Evolutionary conservation across 805 yeast species (phyloP).

Genomic region (Schizosaccharomyces lindneri): DNA sequence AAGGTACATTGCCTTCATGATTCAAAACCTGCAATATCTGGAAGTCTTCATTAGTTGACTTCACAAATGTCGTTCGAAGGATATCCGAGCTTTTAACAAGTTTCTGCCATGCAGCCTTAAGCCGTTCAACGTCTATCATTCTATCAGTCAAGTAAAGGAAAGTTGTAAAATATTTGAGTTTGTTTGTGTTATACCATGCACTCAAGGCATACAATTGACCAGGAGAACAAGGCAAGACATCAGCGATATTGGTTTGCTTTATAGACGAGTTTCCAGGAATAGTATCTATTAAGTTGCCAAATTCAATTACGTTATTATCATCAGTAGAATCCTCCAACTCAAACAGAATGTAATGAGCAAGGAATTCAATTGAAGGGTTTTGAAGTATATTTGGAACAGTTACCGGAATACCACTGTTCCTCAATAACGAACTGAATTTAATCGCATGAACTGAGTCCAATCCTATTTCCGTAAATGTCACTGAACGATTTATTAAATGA

Average conservation of each 20-base stretch:
- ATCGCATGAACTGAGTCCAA: slow-evolving; percentile 11
- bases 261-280: neutral
- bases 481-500: neutral
- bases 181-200: slow-evolving; percentile 7
- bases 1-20: too few species aligned
- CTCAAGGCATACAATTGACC: slow-evolving; percentile 9
- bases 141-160: neutral
- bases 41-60: neutral
- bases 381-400: slow-evolving; percentile 7
- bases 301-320: neutral
- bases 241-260: too few species aligned
- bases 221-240: slow-evolving; percentile 7
- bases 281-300: neutral
- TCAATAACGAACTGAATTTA: slow-evolving; percentile 5
- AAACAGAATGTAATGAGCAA: slow-evolving; percentile 1
- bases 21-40: slow-evolving; percentile 8
- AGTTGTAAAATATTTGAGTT: neutral
- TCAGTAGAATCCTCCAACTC: neutral
- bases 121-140: slow-evolving; percentile 1
- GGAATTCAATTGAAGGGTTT: slow-evolving; percentile 3
- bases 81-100: slow-evolving; percentile 4
- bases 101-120: slow-evolving; percentile 6
- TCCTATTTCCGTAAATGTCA: slow-evolving; percentile 1
- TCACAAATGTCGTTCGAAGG: slow-evolving; percentile 8
- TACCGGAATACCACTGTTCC: slow-evolving; percentile 3